Conservation (phyloP, 352 stramenopile species). For the Globisporangium takayamanum region DNA sequence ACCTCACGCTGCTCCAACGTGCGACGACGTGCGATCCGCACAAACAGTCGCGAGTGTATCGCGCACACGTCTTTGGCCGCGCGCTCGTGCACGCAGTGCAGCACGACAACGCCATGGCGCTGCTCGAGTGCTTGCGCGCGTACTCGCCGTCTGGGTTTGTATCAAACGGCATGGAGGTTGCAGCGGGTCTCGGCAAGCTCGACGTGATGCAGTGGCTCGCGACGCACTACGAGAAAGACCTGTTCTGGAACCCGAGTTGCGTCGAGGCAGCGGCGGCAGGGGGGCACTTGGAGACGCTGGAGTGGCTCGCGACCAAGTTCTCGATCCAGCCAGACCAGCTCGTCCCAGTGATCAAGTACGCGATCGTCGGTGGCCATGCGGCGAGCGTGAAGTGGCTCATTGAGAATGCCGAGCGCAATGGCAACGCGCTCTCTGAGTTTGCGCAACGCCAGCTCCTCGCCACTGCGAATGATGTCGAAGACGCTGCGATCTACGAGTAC, state of each 20-base stretch:
- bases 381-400: too few relatives aligned
- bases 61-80: neutral
- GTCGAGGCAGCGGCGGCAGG: neutral
- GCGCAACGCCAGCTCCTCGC: too few relatives aligned
- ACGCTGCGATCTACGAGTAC: too few relatives aligned
- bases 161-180: neutral
- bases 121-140: slow-evolving; percentile 1
- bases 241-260: neutral
- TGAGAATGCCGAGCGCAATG: too few relatives aligned
- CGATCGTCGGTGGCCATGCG: too few relatives aligned
- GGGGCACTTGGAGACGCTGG: neutral
- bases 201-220: slow-evolving; percentile 1
- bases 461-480: too few relatives aligned
- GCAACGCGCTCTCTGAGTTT: too few relatives aligned
- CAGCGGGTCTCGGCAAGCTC: neutral
- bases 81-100: neutral
- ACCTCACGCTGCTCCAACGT: too few relatives aligned
- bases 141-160: neutral
- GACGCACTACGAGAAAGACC: neutral
- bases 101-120: neutral
- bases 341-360: too few relatives aligned
- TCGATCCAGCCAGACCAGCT: too few relatives aligned
- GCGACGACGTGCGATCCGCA: neutral
- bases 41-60: neutral
- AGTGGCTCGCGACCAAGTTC: neutral